Percentiles rank a stretch among this genome's conserved stretches.
Evolutionary conservation across 164 flowering plant species (phyloP).

Genomic region (Euptelea pleiosperma): DNA sequence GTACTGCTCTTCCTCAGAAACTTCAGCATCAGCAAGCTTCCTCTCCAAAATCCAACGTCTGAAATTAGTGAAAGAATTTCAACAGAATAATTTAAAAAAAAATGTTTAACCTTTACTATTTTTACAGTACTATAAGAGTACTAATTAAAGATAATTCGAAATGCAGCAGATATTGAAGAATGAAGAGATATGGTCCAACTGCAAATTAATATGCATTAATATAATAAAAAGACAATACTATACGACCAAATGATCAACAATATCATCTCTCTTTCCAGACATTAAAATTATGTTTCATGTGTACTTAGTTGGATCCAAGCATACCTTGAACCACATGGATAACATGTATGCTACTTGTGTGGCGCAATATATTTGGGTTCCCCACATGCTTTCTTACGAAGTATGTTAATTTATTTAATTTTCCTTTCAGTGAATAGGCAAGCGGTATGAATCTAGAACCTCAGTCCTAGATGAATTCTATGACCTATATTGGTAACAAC

Average conservation of each 20-base stretch:
- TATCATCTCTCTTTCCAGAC: neutral
- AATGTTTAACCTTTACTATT: neutral
- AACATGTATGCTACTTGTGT: too few relatives aligned
- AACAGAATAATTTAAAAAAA: neutral
- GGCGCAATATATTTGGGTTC: too few relatives aligned
- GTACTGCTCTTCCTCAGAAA: constrained; percentile 36
- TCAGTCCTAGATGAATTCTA: too few relatives aligned
- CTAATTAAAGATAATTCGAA: neutral
- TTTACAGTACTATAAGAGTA: neutral
- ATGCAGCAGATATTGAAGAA: neutral
- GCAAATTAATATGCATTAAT: neutral
- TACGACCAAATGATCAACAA: neutral
- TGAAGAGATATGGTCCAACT: neutral
- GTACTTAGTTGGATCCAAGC: too few relatives aligned
- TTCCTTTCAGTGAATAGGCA: too few relatives aligned
- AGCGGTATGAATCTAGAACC: too few relatives aligned
- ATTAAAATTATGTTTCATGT: too few relatives aligned
- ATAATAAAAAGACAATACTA: too few relatives aligned
- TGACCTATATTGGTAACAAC: too few relatives aligned
- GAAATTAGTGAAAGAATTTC: constrained; percentile 3
- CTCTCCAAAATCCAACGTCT: constrained; percentile 39
- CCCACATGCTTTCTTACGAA: too few relatives aligned
- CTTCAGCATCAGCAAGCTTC: constrained; percentile 41
- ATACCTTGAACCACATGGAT: too few relatives aligned
- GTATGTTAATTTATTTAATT: too few relatives aligned